Evolutionary conservation across 768 basidiomycete genomes (phyloP).

Genomic region (Leucosporidium scottii): DNA sequence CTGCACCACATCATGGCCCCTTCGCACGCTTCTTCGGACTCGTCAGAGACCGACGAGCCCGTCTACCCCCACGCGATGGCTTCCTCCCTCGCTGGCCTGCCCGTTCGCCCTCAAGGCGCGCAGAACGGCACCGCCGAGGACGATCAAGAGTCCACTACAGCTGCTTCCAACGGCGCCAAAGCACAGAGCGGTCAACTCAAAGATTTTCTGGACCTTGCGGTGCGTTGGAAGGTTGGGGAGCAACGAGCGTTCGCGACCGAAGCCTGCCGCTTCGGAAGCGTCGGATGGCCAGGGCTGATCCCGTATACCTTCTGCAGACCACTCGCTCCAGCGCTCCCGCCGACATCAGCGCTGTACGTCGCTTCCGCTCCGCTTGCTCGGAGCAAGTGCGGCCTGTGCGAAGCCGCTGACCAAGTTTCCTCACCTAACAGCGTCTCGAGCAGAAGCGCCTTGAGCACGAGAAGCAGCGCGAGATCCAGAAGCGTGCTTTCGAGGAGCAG

Average conservation of each 20-base stretch:
- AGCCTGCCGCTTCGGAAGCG: too few species aligned
- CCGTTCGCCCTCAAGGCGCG: conserved; percentile 3
- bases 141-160: background rate
- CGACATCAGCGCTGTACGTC: conserved; percentile 6
- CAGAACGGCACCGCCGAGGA: background rate
- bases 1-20: conserved; percentile 1
- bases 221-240: conserved; percentile 1
- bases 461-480: conserved; percentile 74
- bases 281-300: too few species aligned
- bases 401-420: background rate
- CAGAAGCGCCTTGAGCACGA: conserved; percentile 85
- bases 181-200: conserved; percentile 2
- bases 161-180: background rate
- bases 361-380: background rate
- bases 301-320: too few species aligned
- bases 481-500: conserved; percentile 84
- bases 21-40: conserved; percentile 5
- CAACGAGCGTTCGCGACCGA: too few species aligned
- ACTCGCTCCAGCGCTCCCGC: background rate
- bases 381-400: background rate
- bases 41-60: conserved; percentile 1
- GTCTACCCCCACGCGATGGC: conserved; percentile 9
- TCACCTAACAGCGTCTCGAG: conserved; percentile 63
- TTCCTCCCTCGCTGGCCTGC: conserved; percentile 23
- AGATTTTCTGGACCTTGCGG: conserved; percentile 25